Evolutionary conservation across 805 yeast species (phyloP).

Genomic region (Nakazawaea laoshanensis): DNA sequence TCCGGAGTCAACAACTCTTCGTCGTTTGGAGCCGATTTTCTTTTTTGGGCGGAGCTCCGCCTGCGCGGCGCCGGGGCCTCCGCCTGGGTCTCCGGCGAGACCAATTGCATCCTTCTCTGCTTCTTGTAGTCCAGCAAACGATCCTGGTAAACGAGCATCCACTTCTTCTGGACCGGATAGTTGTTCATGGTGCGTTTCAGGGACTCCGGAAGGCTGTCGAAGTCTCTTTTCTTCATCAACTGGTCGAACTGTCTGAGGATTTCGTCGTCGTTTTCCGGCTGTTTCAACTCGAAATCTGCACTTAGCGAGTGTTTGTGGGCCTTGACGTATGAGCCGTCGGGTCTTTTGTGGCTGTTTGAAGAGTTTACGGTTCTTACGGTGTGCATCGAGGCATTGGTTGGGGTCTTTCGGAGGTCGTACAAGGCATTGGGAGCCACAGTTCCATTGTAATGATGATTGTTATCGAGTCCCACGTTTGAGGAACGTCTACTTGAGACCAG

Average conservation of each 20-base stretch:
- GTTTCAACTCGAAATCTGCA: conserved; percentile 43
- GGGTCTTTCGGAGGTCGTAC: conserved; percentile 8
- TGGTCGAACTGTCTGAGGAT: conserved; percentile 71
- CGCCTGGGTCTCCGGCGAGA: conserved; percentile 9
- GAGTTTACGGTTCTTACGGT: conserved; percentile 13
- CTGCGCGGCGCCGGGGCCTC: conserved; percentile 9
- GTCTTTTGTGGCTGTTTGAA: conserved; percentile 7
- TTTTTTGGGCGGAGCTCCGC: too few species aligned
- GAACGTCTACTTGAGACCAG: too few species aligned
- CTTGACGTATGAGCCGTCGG: conserved; percentile 16
- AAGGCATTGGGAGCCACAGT: conserved; percentile 3
- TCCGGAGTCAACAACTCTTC: conserved; percentile 44
- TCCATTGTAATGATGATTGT: conserved; percentile 8
- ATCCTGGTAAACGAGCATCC: conserved; percentile 89
- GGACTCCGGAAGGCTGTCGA: conserved; percentile 48
- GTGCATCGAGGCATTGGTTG: conserved; percentile 14
- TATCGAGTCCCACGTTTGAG: conserved; percentile 2
- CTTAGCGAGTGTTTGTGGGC: conserved; percentile 26
- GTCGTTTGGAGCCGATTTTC: too few species aligned
- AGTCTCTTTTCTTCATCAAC: conserved; percentile 78
- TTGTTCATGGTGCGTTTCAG: conserved; percentile 72
- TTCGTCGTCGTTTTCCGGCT: conserved; percentile 56
- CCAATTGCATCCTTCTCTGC: conserved; percentile 15
- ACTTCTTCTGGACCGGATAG: conserved; percentile 72
- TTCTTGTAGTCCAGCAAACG: conserved; percentile 68